Base-by-base conservation (phyloP, 371 early-diverging fungal species). In the Rhizopus arrhizus region DNA sequence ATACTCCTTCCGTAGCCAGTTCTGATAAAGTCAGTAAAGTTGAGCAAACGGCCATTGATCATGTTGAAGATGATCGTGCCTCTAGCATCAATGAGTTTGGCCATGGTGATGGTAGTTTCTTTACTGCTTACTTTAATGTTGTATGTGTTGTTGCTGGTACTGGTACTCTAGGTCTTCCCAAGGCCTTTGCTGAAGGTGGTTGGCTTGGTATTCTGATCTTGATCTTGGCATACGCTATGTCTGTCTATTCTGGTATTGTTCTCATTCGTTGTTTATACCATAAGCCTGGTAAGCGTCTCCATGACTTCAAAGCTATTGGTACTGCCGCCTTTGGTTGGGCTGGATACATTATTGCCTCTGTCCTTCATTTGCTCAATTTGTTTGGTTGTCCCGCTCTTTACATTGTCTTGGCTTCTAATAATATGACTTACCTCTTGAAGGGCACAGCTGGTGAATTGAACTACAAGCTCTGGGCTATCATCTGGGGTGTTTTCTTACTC, bases 71-170 rank as follows among this genome's bases (percentile, higher is more conserved):
- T 32, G 71, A 68, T 46, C 36, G 46, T 22, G 56, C 56, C 32
- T 59, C 66, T 3, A 63, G 54, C 12, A 48, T 53, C n/a, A 63
- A 68, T 49, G 65, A 65, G 15, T 72, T 62, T 56, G 72, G 72
- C 29, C 71, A 66, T 54, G 73, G 73, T 29, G 48, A 55, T 6
- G 73, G 73, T 35, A 57, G 34, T 41, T 73, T 69, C 22, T 72
- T 81, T 54, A 77, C 75, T 15, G 80, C 81, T 36, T 85, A 82
- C 53, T 78, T 85, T 31, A 88, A 86, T 64, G 66, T 88, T 10
- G 85, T 86, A 35, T 88, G 91, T 70, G 89, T 91, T 6, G 85
- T 91, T 22, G 91, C 91, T 6, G 94, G 94, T 51, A 88, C 90
- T 11, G 95, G 95, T 40, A 86, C 92, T n/a, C 76, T 94, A 13